Percentiles rank a stretch among this genome's conserved stretches.
Evolutionary conservation across 495 filamentous ascomycete species (phyloP).

Genomic region (Sordaria brevicollis): DNA sequence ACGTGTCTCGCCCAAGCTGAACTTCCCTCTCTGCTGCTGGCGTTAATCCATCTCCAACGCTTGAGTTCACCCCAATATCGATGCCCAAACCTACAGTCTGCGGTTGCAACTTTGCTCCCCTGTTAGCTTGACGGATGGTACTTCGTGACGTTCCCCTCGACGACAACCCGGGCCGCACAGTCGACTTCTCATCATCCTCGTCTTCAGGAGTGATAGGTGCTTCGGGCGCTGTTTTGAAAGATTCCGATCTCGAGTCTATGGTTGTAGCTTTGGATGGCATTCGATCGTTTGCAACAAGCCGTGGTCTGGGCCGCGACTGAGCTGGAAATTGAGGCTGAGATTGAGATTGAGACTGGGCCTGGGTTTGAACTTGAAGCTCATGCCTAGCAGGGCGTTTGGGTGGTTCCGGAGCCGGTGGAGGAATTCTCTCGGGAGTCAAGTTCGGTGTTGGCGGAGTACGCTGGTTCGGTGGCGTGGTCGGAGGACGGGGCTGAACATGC

Average conservation of each 20-base stretch:
- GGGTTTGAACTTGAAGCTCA: conserved; percentile 20
- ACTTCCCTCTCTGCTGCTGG: conserved; percentile 31
- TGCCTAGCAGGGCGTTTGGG: conserved; percentile 23
- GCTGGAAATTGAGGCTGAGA: neutral
- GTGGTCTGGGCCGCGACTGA: neutral
- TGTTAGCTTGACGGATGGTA: conserved; percentile 28
- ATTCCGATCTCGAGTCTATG: conserved; percentile 52
- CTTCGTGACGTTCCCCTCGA: conserved; percentile 34
- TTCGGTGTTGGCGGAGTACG: conserved; percentile 64
- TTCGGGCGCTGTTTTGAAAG: conserved; percentile 65
- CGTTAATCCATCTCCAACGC: conserved; percentile 21
- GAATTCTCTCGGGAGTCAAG: conserved; percentile 54
- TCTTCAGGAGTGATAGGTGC: conserved; percentile 50
- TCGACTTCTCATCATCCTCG: conserved; percentile 37
- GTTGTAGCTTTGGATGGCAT: conserved; percentile 32
- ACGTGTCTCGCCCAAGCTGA: conserved; percentile 15
- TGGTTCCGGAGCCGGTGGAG: conserved; percentile 43
- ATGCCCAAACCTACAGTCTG: conserved; percentile 39
- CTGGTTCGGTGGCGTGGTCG: conserved; percentile 49
- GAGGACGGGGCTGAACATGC: conserved; percentile 15
- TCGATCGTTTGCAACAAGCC: conserved; percentile 19
- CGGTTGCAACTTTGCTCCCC: conserved; percentile 14
- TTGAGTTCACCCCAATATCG: conserved; percentile 29
- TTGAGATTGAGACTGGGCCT: neutral
- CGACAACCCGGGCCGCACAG: conserved; percentile 36